Evolutionary conservation across 768 basidiomycete genomes (phyloP).

Genomic region (Basidioascus undulatus): DNA sequence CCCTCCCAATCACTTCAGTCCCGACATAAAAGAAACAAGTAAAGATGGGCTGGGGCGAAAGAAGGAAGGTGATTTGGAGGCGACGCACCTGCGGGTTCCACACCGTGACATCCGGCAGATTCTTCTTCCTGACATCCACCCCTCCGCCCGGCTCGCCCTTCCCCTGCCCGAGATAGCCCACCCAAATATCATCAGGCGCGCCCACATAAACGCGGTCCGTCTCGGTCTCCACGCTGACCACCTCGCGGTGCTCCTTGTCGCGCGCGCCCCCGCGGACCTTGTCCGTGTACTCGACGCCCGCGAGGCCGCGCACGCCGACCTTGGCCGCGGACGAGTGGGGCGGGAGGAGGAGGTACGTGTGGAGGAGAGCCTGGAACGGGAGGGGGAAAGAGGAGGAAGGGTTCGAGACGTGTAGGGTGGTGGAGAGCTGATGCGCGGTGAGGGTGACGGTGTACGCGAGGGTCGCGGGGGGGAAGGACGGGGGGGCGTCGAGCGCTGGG

Average conservation of each 20-base stretch:
- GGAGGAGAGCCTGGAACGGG: constrained; percentile 78
- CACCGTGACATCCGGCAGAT: constrained; percentile 6
- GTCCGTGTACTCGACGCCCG: constrained; percentile 44
- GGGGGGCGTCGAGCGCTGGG: constrained; percentile 24
- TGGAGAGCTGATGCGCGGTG: constrained; percentile 37
- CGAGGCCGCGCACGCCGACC: constrained; percentile 35
- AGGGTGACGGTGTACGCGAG: constrained; percentile 66
- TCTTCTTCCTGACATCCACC: constrained; percentile 8
- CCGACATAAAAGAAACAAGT: not conserved
- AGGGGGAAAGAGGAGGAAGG: constrained; percentile 29
- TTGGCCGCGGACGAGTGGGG: constrained; percentile 26
- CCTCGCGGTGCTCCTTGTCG: constrained; percentile 34
- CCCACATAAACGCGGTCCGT: constrained; percentile 11
- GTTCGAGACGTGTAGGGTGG: constrained; percentile 45
- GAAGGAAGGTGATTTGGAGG: not conserved
- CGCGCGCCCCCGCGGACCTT: constrained; percentile 27
- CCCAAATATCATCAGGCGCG: constrained; percentile 6
- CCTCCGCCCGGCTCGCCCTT: no score
- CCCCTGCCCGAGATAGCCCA: not conserved
- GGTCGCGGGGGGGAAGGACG: constrained; percentile 41
- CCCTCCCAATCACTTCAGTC: not conserved
- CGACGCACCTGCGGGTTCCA: not conserved
- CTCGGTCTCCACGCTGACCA: constrained; percentile 32
- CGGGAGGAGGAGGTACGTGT: constrained; percentile 50
- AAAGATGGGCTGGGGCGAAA: no score